These are phyloP conservation scores for Trichoderma gracile DNA, from an alignment of 2,329 filamentous ascomycete species.

Conservation along the genomic window DNA sequence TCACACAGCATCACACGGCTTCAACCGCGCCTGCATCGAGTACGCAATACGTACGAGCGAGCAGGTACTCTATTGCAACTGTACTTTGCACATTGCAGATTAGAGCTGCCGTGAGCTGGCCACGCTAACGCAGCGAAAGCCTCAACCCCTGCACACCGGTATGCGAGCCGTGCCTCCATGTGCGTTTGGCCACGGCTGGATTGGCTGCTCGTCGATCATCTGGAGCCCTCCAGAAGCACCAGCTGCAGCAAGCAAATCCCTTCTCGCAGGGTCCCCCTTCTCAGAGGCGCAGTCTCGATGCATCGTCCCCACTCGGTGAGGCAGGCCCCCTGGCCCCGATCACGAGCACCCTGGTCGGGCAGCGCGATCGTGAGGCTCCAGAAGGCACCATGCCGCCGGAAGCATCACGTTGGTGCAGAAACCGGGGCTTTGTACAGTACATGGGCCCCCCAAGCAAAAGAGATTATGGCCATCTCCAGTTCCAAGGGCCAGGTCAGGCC, in stretches of 20 bases:
- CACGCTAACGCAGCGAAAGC: conserved; percentile 8
- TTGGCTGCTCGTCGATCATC: conserved; percentile 23
- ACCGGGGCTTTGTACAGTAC: conserved; percentile 18
- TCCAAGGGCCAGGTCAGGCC: conserved; percentile 13
- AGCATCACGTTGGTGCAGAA: conserved; percentile 1
- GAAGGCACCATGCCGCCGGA: conserved; percentile 5
- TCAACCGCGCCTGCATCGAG: too few species aligned
- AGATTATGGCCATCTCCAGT: conserved; percentile 21
- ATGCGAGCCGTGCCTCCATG: conserved; percentile 21
- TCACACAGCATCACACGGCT: too few species aligned
- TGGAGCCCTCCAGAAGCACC: conserved; percentile 1
- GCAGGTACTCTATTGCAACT: too few species aligned
- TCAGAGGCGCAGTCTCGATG: background rate
- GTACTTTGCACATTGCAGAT: too few species aligned
- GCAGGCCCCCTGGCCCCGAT: conserved; percentile 22
- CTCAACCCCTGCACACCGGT: conserved; percentile 24
- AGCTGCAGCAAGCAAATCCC: background rate
- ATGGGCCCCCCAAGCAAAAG: conserved; percentile 16
- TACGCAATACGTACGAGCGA: too few species aligned
- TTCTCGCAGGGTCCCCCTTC: background rate
- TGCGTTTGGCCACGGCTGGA: background rate
- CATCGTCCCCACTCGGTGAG: conserved; percentile 17
- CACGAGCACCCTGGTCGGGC: conserved; percentile 10
- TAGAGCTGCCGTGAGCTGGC: conserved; percentile 31
- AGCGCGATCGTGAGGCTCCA: conserved; percentile 20